Percentiles rank a stretch among this genome's conserved stretches.
These are phyloP conservation scores for Dianthus caryophyllus DNA, from an alignment of 148 eudicot species.

Conservation along the genomic window DNA sequence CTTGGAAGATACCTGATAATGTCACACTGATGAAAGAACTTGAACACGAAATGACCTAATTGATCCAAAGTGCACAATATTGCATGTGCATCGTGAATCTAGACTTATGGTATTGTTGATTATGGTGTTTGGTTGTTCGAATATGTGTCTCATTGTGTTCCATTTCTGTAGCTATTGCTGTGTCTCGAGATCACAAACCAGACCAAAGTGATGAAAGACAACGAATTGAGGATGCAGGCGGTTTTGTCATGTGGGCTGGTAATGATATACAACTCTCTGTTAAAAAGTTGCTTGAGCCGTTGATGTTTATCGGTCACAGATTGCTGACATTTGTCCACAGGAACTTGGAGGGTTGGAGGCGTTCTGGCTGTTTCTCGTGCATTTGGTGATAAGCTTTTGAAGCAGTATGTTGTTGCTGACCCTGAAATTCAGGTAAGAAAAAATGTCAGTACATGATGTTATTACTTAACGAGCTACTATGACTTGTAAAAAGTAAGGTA, in stretches of 20 bases:
- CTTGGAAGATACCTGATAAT: no score
- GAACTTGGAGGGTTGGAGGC: constrained; percentile 99
- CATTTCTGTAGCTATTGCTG: constrained; percentile 66
- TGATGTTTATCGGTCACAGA: neutral
- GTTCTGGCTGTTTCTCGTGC: constrained; percentile 99
- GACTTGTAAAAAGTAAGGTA: neutral
- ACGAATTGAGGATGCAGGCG: constrained; percentile 96
- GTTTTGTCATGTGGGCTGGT: constrained; percentile 99
- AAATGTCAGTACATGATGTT: neutral
- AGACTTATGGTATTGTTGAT: neutral
- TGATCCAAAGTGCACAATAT: no score
- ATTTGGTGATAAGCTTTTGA: constrained; percentile 89
- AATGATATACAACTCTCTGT: constrained; percentile 7
- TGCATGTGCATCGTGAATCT: no score
- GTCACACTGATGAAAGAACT: no score
- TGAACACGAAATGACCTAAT: no score
- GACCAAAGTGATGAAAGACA: constrained; percentile 97
- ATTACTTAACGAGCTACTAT: neutral
- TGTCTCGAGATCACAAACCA: constrained; percentile 98
- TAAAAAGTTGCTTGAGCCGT: neutral
- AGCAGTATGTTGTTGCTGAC: constrained; percentile 95
- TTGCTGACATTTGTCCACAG: constrained; percentile 30
- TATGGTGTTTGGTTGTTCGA: neutral
- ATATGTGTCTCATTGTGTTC: neutral
- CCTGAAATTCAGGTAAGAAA: constrained; percentile 80